Percentiles rank a stretch among this genome's conserved stretches.
phyloP scores from a whole-genome alignment of 2,329 filamentous ascomycete species.

The Penicillium brasilianum region DNA sequence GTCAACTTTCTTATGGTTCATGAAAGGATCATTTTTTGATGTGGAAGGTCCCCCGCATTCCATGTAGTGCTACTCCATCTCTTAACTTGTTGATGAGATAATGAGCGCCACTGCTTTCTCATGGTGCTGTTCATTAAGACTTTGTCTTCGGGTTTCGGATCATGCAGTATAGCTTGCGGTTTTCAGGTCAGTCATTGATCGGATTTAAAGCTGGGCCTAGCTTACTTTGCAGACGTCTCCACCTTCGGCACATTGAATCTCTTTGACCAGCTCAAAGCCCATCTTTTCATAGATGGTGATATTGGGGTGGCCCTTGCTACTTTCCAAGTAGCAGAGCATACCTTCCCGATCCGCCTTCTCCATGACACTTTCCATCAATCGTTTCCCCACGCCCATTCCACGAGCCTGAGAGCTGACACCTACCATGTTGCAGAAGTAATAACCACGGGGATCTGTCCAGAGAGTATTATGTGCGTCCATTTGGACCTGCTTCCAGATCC shows the following conservation, averaged over 20 bases:
- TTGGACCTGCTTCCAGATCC: conserved; percentile 73
- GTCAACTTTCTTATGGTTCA: too few relatives aligned
- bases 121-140: conserved; percentile 4
- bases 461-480: conserved; percentile 64
- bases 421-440: conserved; percentile 79
- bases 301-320: conserved; percentile 70
- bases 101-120: neutral
- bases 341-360: conserved; percentile 67
- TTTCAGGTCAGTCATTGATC: conserved; percentile 12
- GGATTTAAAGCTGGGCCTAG: conserved; percentile 1
- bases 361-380: conserved; percentile 68
- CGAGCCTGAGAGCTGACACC: conserved; percentile 69
- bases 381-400: conserved; percentile 68
- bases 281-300: conserved; percentile 72
- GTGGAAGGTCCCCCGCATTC: too few relatives aligned
- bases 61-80: neutral
- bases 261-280: conserved; percentile 68
- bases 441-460: conserved; percentile 69
- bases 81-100: neutral
- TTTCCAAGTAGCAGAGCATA: conserved; percentile 72
- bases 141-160: conserved; percentile 26
- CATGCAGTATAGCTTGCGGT: conserved; percentile 33
- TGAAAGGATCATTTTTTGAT: too few relatives aligned
- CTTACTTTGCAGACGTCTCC: conserved; percentile 59
- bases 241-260: conserved; percentile 70